phyloP scores from a whole-genome alignment of 2,329 filamentous ascomycete species.

The Trichoderma gracile region DNA sequence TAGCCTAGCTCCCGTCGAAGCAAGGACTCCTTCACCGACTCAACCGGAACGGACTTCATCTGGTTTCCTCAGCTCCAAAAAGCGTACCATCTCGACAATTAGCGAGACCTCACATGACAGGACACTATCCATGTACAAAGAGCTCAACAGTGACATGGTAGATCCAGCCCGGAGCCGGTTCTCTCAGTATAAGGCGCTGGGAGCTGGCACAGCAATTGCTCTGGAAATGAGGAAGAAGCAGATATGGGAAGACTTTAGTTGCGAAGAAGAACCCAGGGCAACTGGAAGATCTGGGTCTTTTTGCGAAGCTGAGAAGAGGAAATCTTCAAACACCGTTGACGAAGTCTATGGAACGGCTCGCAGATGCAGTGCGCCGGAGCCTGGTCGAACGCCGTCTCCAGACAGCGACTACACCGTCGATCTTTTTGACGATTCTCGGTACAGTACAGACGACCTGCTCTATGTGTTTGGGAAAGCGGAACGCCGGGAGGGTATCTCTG shows the following conservation, averaged over 20 bases:
- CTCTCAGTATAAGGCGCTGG: slow-evolving; percentile 31
- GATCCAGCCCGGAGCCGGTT: slow-evolving; percentile 14
- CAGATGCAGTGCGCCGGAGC: slow-evolving; percentile 1
- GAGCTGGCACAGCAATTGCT: slow-evolving; percentile 29
- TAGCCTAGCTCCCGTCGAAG: slow-evolving; percentile 36
- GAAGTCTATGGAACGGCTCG: slow-evolving; percentile 15
- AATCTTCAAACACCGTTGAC: slow-evolving; percentile 18
- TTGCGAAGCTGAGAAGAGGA: slow-evolving; percentile 18
- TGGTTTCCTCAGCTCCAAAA: neutral
- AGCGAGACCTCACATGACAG: neutral
- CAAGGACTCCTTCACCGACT: neutral
- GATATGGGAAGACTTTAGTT: slow-evolving; percentile 28
- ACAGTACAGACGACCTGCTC: slow-evolving; percentile 24
- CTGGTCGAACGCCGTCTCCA: neutral
- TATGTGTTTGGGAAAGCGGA: slow-evolving; percentile 33
- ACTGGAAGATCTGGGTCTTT: neutral
- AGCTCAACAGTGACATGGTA: neutral
- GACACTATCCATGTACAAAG: neutral
- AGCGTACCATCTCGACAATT: neutral
- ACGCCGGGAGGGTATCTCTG: slow-evolving; percentile 36
- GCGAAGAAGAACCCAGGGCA: neutral
- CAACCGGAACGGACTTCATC: slow-evolving; percentile 24
- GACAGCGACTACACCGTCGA: neutral
- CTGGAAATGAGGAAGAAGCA: slow-evolving; percentile 30
- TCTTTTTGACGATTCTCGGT: neutral